Evolutionary conservation across 2,329 filamentous ascomycete species (phyloP).

Genomic region (Elsinoe fawcettii): DNA sequence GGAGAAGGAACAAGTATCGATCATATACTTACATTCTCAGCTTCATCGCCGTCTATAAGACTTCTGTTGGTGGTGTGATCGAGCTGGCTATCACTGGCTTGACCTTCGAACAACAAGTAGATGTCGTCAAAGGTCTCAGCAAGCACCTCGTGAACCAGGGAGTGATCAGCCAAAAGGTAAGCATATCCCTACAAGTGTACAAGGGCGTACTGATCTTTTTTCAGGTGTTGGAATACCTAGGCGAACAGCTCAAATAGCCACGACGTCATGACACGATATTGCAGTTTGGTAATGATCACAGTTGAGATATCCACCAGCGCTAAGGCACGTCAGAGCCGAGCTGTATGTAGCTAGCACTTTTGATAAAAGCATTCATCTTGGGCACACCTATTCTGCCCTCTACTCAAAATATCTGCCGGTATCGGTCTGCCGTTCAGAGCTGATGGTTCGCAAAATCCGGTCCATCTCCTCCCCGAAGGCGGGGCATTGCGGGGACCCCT

Average conservation of each 20-base stretch:
- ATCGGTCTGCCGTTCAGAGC: not conserved
- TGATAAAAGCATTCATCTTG: slow-evolving; percentile 3
- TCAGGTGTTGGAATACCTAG: slow-evolving; percentile 26
- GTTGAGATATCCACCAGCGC: slow-evolving; percentile 5
- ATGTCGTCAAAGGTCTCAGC: slow-evolving; percentile 56
- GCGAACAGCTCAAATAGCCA: slow-evolving; percentile 23
- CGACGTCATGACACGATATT: slow-evolving; percentile 11
- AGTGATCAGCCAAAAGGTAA: slow-evolving; percentile 47
- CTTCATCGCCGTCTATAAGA: slow-evolving; percentile 85
- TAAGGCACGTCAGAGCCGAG: not conserved
- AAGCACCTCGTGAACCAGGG: slow-evolving; percentile 60
- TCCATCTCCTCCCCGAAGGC: not conserved
- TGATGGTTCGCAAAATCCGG: not conserved
- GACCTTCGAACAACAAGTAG: slow-evolving; percentile 78
- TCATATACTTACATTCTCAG: slow-evolving; percentile 36
- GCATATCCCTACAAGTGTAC: not conserved
- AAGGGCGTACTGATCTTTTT: not conserved
- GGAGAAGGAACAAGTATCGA: not conserved
- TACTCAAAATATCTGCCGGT: not conserved
- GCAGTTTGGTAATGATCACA: slow-evolving; percentile 5
- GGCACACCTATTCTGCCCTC: not conserved
- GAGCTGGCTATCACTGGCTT: slow-evolving; percentile 89
- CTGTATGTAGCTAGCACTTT: slow-evolving; percentile 1
- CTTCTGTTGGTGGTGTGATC: slow-evolving; percentile 76
- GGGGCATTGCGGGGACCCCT: slow-evolving; percentile 3